phyloP scores from a whole-genome alignment of 257 asterid genomes.

The Gynochthodes officinalis region DNA sequence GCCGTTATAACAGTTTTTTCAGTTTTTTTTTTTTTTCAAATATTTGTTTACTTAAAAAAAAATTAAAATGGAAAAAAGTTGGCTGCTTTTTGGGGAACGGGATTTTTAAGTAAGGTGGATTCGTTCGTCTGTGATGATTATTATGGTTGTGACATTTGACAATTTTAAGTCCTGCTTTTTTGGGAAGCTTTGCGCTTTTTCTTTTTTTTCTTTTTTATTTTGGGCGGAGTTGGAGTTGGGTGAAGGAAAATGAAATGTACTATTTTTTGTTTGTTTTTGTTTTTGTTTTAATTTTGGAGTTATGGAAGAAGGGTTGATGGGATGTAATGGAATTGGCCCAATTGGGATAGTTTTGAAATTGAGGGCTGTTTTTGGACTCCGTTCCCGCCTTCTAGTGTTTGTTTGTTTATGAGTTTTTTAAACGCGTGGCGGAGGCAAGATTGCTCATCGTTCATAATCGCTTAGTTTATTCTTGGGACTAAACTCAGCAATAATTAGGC shows the following conservation, averaged over 20 bases:
- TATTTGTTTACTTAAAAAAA: too few species aligned
- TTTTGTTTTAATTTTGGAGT: neutral
- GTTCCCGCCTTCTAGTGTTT: constrained; percentile 64
- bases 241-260: neutral
- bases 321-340: too few species aligned
- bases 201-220: neutral
- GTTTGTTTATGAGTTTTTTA: constrained; percentile 5
- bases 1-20: constrained; percentile 10
- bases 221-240: neutral
- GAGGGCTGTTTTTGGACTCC: constrained; percentile 37
- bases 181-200: neutral
- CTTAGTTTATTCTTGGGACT: too few species aligned
- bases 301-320: too few species aligned
- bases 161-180: constrained; percentile 1
- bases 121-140: constrained; percentile 9
- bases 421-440: constrained; percentile 2
- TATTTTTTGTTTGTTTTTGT: neutral
- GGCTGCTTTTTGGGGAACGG: constrained; percentile 4
- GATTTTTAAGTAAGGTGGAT: constrained; percentile 37
- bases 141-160: constrained; percentile 21
- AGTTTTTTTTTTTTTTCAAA: neutral
- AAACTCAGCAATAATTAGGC: too few species aligned
- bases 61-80: too few species aligned
- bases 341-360: too few species aligned
- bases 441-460: neutral